Percentiles rank a stretch among this genome's conserved stretches.
Evolutionary conservation across 108 stramenopile genomes (phyloP).

Genomic region (Cyclotella kingstonii): DNA sequence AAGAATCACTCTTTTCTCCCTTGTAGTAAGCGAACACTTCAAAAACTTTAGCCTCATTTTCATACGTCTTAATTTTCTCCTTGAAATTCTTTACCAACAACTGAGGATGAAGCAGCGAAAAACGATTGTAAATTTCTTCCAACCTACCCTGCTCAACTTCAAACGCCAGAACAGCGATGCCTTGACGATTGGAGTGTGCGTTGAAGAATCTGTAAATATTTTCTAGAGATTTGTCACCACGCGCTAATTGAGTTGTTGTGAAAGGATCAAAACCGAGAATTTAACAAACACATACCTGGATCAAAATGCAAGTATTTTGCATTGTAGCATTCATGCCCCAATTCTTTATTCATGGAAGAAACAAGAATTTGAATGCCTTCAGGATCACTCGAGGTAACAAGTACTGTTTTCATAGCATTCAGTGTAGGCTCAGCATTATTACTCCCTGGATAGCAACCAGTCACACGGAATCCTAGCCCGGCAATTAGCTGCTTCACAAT

Average conservation of each 20-base stretch:
- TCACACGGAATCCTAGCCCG: conserved; percentile 82
- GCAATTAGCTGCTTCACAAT: conserved; percentile 77
- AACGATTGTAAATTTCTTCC: conserved; percentile 45
- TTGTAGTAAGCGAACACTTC: conserved; percentile 86
- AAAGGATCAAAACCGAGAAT: not conserved
- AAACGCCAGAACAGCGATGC: conserved; percentile 77
- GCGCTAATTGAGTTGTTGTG: not conserved
- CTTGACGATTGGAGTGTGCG: conserved; percentile 55
- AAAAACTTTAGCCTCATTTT: conserved; percentile 45
- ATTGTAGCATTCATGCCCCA: conserved; percentile 6
- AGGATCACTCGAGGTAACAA: conserved; percentile 77
- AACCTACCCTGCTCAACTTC: conserved; percentile 49
- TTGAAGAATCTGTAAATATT: conserved; percentile 57
- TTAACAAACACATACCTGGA: conserved; percentile 22
- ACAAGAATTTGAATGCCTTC: conserved; percentile 78
- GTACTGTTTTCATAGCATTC: conserved; percentile 49
- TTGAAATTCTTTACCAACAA: conserved; percentile 43
- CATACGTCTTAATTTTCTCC: conserved; percentile 23
- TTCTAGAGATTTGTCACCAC: too few species aligned
- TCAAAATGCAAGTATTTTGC: conserved; percentile 55
- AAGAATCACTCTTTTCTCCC: conserved; percentile 28
- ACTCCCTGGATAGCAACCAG: conserved; percentile 48
- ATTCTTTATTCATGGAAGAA: conserved; percentile 30
- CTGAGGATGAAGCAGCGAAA: conserved; percentile 59
- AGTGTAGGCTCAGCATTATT: not conserved